These are phyloP conservation scores for Suillus subluteus DNA, from an alignment of 768 basidiomycete species.

Conservation along the genomic window DNA sequence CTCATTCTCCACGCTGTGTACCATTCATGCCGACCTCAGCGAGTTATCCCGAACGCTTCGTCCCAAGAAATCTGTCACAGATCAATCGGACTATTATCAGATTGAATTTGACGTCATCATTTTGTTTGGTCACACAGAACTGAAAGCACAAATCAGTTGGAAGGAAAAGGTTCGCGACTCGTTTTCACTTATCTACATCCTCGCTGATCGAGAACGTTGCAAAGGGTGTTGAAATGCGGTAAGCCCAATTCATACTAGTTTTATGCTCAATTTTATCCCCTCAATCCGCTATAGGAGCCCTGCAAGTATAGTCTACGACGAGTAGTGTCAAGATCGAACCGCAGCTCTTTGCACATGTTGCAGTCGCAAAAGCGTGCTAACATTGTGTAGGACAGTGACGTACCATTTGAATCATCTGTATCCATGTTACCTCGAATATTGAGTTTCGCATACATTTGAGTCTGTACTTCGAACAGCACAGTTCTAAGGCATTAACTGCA, in stretches of 20 bases:
- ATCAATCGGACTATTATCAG: constrained; percentile 23
- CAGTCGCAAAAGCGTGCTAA: not conserved
- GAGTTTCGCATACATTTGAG: not conserved
- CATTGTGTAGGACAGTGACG: not conserved
- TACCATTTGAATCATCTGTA: not conserved
- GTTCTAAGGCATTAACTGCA: not conserved
- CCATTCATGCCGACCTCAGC: constrained; percentile 13
- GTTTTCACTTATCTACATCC: not conserved
- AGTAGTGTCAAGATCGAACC: not conserved
- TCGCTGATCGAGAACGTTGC: not conserved
- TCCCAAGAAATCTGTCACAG: not conserved
- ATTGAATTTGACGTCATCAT: constrained; percentile 37
- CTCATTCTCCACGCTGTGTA: constrained; percentile 13
- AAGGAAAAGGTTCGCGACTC: constrained; percentile 33
- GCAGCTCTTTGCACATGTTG: not conserved
- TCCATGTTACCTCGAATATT: not conserved
- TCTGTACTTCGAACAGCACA: not conserved
- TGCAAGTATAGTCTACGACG: constrained; percentile 8
- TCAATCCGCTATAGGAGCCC: not conserved
- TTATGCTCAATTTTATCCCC: not conserved
- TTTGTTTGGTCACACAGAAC: constrained; percentile 41
- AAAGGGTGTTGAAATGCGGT: constrained; percentile 39
- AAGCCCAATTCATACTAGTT: not conserved
- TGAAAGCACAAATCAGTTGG: constrained; percentile 46
- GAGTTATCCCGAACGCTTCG: constrained; percentile 1